These are phyloP conservation scores for Fusarium continuum DNA, from an alignment of 2,329 filamentous ascomycete species.

Conservation along the genomic window DNA sequence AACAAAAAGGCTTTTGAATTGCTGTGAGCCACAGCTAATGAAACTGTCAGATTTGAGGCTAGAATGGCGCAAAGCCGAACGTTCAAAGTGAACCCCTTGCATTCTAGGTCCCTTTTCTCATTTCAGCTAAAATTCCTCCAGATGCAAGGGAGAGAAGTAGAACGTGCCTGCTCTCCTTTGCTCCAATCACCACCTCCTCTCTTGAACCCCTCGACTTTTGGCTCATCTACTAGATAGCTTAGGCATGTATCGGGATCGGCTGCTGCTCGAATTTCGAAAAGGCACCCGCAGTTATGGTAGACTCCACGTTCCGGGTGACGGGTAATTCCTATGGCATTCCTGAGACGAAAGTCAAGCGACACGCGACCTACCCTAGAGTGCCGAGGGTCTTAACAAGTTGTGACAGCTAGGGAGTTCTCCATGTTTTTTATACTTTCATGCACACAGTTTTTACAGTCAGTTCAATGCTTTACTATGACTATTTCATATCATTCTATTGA, in stretches of 20 bases:
- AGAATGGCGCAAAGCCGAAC: neutral
- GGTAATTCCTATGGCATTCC: neutral
- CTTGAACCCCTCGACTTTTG: neutral
- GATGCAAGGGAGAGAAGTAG: neutral
- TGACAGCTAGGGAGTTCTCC: too few species aligned
- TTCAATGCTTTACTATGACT: too few species aligned
- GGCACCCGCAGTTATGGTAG: neutral
- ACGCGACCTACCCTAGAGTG: too few species aligned
- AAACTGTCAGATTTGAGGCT: neutral
- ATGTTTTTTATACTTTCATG: too few species aligned
- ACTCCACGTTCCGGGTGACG: neutral
- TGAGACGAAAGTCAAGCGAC: too few species aligned
- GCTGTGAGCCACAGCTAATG: slow-evolving; percentile 14
- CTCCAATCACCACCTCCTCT: neutral
- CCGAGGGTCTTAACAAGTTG: too few species aligned
- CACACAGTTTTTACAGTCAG: too few species aligned
- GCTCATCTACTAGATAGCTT: neutral
- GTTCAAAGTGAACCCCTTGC: neutral
- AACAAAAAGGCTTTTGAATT: neutral
- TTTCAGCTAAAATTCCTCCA: neutral
- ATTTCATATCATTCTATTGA: too few species aligned
- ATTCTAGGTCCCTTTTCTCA: neutral
- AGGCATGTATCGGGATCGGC: slow-evolving; percentile 20
- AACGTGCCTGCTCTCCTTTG: neutral
- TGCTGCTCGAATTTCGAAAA: slow-evolving; percentile 5